Base-by-base conservation (phyloP, 1,284 basidiomycete genomes). In the Sphaerobolus stellatus region DNA sequence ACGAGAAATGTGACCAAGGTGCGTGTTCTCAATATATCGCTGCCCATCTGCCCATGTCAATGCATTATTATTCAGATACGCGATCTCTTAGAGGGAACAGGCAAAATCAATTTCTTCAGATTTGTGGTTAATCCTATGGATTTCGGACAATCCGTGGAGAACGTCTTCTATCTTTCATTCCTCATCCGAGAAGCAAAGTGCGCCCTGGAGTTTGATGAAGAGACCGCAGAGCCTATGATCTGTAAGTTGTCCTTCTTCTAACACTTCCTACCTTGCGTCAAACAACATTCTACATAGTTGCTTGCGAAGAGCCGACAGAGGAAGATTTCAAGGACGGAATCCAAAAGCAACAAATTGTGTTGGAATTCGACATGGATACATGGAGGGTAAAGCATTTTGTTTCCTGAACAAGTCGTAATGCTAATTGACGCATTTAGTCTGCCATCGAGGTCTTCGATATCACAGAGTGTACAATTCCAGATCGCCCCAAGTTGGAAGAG, bases 131-230 rank as follows among this genome's bases (percentile, higher is more conserved):
- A 97, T 64, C 94, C 94, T 6, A 69, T 85, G 30, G 88, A 92
- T 62, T 97, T 93, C 64, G 86, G 87, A 0, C 94, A 97, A 67
- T 92, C 92, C 0, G 90, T 97, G 20, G 94, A 97, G 71, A 97
- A 97, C 66, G 75, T 96, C 20, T 97, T 97, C 68, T 92, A 96
- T 64, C 78, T 96, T 2, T 94, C 93, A 0, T 97, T 97, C 71
- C 76, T 95, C 50, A 88, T 97, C 48, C 79, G 90, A 44, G 92
- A 96, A 62, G 90, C 88, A 13, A 84, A 83, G 64, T 91, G 86
- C 46, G 83, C 85, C 5, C 75, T 92, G 43, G 82, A 88, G 61
- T 79, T 80, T 1, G 71, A 76, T 44, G 75, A 83, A 4, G 73
- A 86, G 18, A 61, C 56, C 0, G 86, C 84, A 1, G 88, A 91